A percentile compares a stretch with the other conserved stretches of the same genome.
Evolutionary conservation across 2,329 filamentous ascomycete genomes (phyloP).

Genomic region (Phialocephala sp.): DNA sequence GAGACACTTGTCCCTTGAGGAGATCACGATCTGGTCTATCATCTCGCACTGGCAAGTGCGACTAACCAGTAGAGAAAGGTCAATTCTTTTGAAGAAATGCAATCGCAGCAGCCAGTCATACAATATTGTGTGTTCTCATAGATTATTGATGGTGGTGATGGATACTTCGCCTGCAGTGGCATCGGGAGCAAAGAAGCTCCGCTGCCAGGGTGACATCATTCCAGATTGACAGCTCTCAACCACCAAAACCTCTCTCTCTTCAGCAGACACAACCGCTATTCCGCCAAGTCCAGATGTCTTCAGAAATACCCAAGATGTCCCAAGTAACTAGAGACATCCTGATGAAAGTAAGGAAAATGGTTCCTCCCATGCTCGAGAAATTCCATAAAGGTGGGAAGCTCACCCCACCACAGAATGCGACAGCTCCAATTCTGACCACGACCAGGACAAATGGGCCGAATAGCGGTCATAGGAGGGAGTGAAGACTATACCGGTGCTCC

Average conservation of each 20-base stretch:
- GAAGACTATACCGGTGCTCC: slow-evolving; percentile 97
- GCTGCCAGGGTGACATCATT: slow-evolving; percentile 3
- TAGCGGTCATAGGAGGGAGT: slow-evolving; percentile 93
- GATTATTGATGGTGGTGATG: not conserved
- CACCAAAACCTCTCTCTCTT: not conserved
- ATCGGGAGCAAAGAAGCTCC: not conserved
- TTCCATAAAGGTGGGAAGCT: slow-evolving; percentile 86
- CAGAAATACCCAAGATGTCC: slow-evolving; percentile 59
- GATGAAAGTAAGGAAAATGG: slow-evolving; percentile 81
- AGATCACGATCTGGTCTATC: slow-evolving; percentile 1
- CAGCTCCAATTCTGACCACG: slow-evolving; percentile 11
- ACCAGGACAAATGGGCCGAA: slow-evolving; percentile 81
- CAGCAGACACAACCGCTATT: not conserved
- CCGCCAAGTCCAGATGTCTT: slow-evolving; percentile 33
- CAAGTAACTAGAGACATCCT: slow-evolving; percentile 76
- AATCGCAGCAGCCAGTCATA: not conserved
- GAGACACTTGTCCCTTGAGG: not conserved
- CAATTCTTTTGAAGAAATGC: not conserved
- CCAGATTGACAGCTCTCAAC: not conserved
- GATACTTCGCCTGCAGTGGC: not conserved
- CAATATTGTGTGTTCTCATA: not conserved
- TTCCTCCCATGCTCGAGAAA: slow-evolving; percentile 91
- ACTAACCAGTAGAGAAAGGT: not conserved
- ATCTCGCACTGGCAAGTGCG: not conserved
- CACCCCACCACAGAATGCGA: slow-evolving; percentile 6